These are phyloP conservation scores for Hyaloscypha bicolor DNA, from an alignment of 495 filamentous ascomycete genomes.

Conservation along the genomic window DNA sequence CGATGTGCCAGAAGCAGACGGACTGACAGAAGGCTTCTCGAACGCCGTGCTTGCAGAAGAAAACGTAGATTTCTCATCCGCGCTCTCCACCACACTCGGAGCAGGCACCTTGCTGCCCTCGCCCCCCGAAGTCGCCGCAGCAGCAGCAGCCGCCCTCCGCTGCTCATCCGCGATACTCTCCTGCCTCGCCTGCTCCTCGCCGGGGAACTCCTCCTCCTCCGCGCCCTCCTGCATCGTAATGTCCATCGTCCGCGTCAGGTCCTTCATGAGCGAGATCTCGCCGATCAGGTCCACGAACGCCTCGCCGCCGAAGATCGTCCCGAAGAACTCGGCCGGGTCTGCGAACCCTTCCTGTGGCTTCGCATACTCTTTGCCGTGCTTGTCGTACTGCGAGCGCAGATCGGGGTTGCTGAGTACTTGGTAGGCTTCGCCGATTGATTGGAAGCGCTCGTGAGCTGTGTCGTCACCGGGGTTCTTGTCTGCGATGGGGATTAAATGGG, in stretches of 20 bases:
- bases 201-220: constrained; percentile 64
- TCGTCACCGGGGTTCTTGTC: constrained; percentile 99
- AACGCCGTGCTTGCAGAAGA: constrained; percentile 8
- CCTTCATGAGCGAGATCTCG: constrained; percentile 91
- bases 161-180: constrained; percentile 47
- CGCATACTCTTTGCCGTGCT: constrained; percentile 91
- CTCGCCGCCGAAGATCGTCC: constrained; percentile 96
- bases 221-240: constrained; percentile 75
- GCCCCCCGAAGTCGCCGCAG: neutral
- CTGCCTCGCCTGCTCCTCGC: constrained; percentile 47
- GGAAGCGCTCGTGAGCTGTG: constrained; percentile 90
- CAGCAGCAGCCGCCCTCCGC: constrained; percentile 18
- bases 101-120: constrained; percentile 5
- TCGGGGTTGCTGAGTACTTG: constrained; percentile 91
- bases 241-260: constrained; percentile 87
- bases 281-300: constrained; percentile 92
- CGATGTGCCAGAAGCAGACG: constrained; percentile 45
- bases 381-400: constrained; percentile 89
- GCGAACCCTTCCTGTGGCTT: constrained; percentile 88
- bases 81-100: constrained; percentile 21
- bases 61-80: neutral
- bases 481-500: constrained; percentile 34
- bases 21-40: constrained; percentile 27
- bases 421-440: constrained; percentile 95
- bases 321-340: constrained; percentile 97